Evolutionary conservation across 352 stramenopile genomes (phyloP).

Genomic region (Pythium graminicola): DNA sequence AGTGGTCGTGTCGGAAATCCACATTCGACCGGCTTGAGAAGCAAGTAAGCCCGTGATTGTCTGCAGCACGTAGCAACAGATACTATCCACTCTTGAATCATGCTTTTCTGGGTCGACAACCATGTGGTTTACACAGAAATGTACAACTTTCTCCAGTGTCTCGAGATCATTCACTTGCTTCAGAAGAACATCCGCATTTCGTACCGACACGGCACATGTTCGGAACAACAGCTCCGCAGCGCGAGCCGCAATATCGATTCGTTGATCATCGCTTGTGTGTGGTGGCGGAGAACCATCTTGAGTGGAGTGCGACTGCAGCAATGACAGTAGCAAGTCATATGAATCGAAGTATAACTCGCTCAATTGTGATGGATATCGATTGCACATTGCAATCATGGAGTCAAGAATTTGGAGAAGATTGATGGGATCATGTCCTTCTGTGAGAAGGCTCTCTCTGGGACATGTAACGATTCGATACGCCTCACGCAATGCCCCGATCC

Average conservation of each 20-base stretch:
- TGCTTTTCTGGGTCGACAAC: conserved; percentile 28
- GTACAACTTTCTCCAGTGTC: conserved; percentile 58
- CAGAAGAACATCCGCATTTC: conserved; percentile 54
- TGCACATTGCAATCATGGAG: conserved; percentile 60
- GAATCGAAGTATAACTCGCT: conserved; percentile 55
- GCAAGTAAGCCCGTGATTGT: conserved; percentile 63
- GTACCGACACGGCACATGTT: conserved; percentile 50
- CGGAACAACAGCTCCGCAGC: conserved; percentile 62
- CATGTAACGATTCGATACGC: conserved; percentile 64
- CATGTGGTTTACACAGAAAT: conserved; percentile 60
- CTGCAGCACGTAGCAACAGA: conserved; percentile 62
- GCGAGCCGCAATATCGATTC: conserved; percentile 50
- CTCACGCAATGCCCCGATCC: conserved; percentile 42
- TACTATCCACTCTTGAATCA: conserved; percentile 32
- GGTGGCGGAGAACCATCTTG: conserved; percentile 31
- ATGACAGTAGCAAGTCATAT: conserved; percentile 52
- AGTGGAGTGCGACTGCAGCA: conserved; percentile 59
- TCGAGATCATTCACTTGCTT: conserved; percentile 38
- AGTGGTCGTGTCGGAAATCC: conserved; percentile 53
- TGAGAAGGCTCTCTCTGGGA: conserved; percentile 59
- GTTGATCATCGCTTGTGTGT: conserved; percentile 40
- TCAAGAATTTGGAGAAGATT: conserved; percentile 64
- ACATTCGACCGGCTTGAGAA: conserved; percentile 44
- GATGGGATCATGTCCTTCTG: conserved; percentile 56
- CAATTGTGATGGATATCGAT: conserved; percentile 48